Evolutionary conservation across 768 basidiomycete genomes (phyloP), one percentile per base, ranked within the genome.

Genomic region (Rhodotorula paludigena): DNA sequence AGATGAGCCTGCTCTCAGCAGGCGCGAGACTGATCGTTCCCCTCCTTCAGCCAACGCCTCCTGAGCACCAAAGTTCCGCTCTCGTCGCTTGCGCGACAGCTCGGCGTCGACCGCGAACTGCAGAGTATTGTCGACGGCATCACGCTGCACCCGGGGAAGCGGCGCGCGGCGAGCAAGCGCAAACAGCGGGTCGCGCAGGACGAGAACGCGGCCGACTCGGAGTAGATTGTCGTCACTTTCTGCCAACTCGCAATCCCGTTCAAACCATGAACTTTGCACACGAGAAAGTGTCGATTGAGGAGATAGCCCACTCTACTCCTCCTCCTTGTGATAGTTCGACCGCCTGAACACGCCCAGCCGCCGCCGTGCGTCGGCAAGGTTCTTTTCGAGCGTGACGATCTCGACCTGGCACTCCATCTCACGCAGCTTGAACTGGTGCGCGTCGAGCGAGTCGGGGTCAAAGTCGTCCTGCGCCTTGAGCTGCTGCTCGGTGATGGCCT

Each of bases 331-430:
- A 41, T 74, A 76, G 10, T 49, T 54, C 35, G 65, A 60, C 38
- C 75, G 60, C 12, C 77, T 49, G 69, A 75, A 72, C 25, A 60
- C 47, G 11, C 70, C 75, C n/a, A 76, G 55, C 44, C 60, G 67
- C 18, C 75, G 25, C 23, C 73, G 58, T 52, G 66, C 69, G 25
- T 67, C 92, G 30, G 89, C 89, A 44, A 99, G 81, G 1, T 97
- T 92, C 81, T 96, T 96, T 82, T 98, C 96, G 74, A 97, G 79
- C 77, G 88, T 92, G 73, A 99, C 81, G 73, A 99, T 96, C 78
- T 94, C 90, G n/a, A 98, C 96, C 79, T 97, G 93, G 76, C 94
- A 92, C 80, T 98, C 96, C 92, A 99, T 97, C 84, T 98, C 94
- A 56, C 87, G 84, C 76, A 85, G 89, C 83, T 97, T 97, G 85